Evolutionary conservation across 2,329 filamentous ascomycete genomes (phyloP), one percentile per base, ranked within the genome.

Genomic region (Metarhizium robertsii): DNA sequence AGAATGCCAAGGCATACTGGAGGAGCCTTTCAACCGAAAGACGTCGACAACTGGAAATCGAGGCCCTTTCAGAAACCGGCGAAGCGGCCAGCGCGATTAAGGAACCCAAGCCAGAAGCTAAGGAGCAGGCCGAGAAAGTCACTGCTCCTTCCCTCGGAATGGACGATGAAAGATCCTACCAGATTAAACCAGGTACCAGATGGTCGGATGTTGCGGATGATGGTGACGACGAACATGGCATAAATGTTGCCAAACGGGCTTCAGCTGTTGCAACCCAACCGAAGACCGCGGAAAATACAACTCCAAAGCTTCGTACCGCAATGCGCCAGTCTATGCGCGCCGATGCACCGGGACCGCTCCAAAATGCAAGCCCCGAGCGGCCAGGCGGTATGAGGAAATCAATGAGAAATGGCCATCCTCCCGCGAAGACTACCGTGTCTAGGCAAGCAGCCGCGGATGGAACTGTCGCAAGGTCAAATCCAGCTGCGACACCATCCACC

Each of bases 1-100:
- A 84, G 58, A 77, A 80, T 53, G 80, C 85, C 16, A 87, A 86
- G 62, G 73, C 80, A 0, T 89, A 86, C 62, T 90, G 87, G 87
- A 83, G 79, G 58, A 80, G 81, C 53, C 69, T 90, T 6, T 84
- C 79, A 7, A 73, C 76, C 2, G 79, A 86, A 36, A 82, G 85
- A 64, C 80, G 84, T 47, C 79, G 79, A 6, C 79, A 84, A 63
- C 75, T 86, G 36, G 82, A 85, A 63, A 73, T 70, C 4, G 82
- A 85, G 57, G 79, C 79, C 2, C 66, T 78, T 50, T 76, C 81
- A 55, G 76, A 82, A 49, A 77, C 75, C 2, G 79, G 71, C 10
- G 69, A 73, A 6, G 77, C 80, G 36, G 72, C 70, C 2, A 74
- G 62, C 63, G 58, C 56, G 61, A 56, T 67, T 66, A 63, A 57